These are phyloP conservation scores for Moniliophthora roreri DNA, from an alignment of 1,284 basidiomycete genomes.

Conservation along the genomic window DNA sequence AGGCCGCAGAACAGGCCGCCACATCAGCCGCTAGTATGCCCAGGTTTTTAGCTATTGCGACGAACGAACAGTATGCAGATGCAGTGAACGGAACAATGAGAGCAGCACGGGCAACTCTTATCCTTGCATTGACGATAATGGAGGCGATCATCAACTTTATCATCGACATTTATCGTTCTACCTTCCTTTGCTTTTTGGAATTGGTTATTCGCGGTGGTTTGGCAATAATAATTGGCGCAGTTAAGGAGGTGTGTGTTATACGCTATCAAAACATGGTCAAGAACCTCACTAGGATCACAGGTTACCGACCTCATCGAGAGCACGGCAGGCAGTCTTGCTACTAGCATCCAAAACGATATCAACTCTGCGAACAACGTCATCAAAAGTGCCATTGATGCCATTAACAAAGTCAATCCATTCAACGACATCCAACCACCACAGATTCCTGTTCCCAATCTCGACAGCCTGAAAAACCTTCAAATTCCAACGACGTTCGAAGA, in stretches of 20 bases:
- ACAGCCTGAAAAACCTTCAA: slow-evolving; percentile 74
- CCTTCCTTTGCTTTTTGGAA: slow-evolving; percentile 91
- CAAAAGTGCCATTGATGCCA: slow-evolving; percentile 56
- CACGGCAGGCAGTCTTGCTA: slow-evolving; percentile 60
- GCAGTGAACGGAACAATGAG: slow-evolving; percentile 79
- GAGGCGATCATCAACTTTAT: slow-evolving; percentile 90
- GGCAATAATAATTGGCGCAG: slow-evolving; percentile 77
- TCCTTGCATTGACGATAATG: slow-evolving; percentile 78
- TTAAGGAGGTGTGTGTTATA: slow-evolving; percentile 65
- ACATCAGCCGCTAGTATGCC: slow-evolving; percentile 84
- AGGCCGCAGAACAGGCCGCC: slow-evolving; percentile 81
- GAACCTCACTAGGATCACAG: slow-evolving; percentile 37
- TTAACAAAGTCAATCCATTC: slow-evolving; percentile 76
- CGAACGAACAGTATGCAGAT: slow-evolving; percentile 77
- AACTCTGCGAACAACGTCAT: slow-evolving; percentile 69
- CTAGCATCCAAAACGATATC: slow-evolving; percentile 74
- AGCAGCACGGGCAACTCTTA: slow-evolving; percentile 71
- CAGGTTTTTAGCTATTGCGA: slow-evolving; percentile 80
- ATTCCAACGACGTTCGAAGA: slow-evolving; percentile 82
- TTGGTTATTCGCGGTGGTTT: slow-evolving; percentile 84
- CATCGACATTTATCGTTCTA: slow-evolving; percentile 88
- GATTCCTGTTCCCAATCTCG: slow-evolving; percentile 72
- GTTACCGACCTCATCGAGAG: slow-evolving; percentile 66
- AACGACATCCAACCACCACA: slow-evolving; percentile 66
- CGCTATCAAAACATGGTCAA: slow-evolving; percentile 1